Conservation (phyloP, 2,329 filamentous ascomycete genomes). For the Cryphonectria parasitica region DNA sequence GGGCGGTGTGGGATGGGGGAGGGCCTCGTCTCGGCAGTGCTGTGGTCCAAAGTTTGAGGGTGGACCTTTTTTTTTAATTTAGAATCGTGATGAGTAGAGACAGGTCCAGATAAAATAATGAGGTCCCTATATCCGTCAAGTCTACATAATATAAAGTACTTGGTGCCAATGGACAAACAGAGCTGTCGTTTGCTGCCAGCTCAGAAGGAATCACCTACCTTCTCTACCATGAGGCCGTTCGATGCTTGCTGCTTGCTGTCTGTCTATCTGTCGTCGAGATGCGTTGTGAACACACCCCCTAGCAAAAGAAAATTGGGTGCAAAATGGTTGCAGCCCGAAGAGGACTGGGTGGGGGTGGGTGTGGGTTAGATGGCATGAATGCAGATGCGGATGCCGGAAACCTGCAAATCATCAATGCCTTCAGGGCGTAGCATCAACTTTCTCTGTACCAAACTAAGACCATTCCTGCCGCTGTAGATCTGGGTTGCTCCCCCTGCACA, state of each 20-base stretch:
- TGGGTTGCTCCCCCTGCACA: not conserved
- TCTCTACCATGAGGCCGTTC: no score
- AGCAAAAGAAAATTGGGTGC: not conserved
- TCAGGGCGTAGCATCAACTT: not conserved
- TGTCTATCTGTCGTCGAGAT: not conserved
- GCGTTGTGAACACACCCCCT: not conserved
- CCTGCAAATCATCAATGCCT: conserved; percentile 23
- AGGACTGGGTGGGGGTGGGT: not conserved
- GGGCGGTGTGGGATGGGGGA: not conserved
- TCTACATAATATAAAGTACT: not conserved
- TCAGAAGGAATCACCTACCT: no score
- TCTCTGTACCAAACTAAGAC: conserved; percentile 8
- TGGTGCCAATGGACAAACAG: not conserved
- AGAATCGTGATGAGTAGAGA: not conserved
- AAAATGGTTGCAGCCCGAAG: conserved; percentile 14
- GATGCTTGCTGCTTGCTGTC: not conserved
- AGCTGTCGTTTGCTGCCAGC: no score
- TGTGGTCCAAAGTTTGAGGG: conserved; percentile 1
- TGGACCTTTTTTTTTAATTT: not conserved
- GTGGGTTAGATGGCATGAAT: not conserved
- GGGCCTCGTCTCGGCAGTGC: not conserved
- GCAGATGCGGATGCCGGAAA: not conserved
- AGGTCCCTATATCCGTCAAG: not conserved
- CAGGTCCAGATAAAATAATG: not conserved
- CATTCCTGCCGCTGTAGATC: not conserved